These are phyloP conservation scores for Crithidia thermophila DNA, from an alignment of 208 protist genomes.

Conservation along the genomic window DNA sequence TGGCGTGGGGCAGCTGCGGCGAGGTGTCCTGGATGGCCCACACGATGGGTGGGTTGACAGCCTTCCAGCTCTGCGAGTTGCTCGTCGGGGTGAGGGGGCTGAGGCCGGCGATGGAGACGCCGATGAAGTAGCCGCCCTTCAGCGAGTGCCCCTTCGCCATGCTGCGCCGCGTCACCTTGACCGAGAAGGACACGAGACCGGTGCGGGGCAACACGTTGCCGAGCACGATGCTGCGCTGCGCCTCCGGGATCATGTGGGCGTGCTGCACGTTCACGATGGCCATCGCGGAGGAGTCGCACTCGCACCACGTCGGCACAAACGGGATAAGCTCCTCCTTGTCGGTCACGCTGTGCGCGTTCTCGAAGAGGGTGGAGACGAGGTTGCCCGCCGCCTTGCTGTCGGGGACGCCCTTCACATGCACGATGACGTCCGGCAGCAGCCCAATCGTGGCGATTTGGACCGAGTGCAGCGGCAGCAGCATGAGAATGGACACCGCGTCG, in stretches of 20 bases:
- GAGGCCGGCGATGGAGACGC: conserved; percentile 68
- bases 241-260: conserved; percentile 78
- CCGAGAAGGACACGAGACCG: conserved; percentile 83
- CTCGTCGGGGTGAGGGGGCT: conserved; percentile 73
- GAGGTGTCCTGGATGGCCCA: conserved; percentile 92
- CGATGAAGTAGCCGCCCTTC: conserved; percentile 91
- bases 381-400: conserved; percentile 46
- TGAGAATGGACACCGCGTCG: conserved; percentile 76
- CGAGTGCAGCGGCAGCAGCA: conserved; percentile 83
- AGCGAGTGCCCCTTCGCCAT: conserved; percentile 90
- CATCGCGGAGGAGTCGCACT: conserved; percentile 83
- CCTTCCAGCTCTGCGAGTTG: conserved; percentile 90
- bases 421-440: conserved; percentile 81
- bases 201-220: conserved; percentile 80
- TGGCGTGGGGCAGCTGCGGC: conserved; percentile 88
- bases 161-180: conserved; percentile 74
- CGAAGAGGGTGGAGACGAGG: conserved; percentile 80
- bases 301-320: conserved; percentile 76
- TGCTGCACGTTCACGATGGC: conserved; percentile 72
- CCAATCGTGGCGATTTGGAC: conserved; percentile 83
- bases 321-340: conserved; percentile 50
- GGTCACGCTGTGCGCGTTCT: conserved; percentile 56
- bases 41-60: conserved; percentile 83
- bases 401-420: conserved; percentile 57
- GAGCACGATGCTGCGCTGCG: conserved; percentile 87